Base-by-base conservation (phyloP, 306 rosid genomes). In the Parietaria judaica region DNA sequence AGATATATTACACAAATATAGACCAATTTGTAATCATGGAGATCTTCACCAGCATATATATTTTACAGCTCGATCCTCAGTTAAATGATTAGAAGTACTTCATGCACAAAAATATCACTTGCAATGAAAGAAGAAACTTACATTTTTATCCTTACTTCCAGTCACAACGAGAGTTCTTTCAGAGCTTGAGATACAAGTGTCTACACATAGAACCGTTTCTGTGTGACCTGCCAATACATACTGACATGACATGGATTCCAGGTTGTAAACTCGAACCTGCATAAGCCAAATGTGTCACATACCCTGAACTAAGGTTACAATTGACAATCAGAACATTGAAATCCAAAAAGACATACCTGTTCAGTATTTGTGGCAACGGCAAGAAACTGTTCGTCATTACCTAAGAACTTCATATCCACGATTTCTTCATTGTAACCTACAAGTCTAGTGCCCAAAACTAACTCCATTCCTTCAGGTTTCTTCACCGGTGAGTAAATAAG, bases 281-380 rank as follows among this genome's bases (percentile, higher is more conserved):
- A 84, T 49, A 43, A 64, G 75, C 78, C 84, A 61, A 61, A 72
- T 60, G 63, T n/a, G 51, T 58, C 37, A 52, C 37, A 43, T 37
- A 43, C 58, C 61, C 65, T 61, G 43, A 37, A 66, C 34, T 70
- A 68, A 64, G 9, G 7, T 41, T 5, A 51, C 23, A n/a, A 54
- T 9, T 45, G 60, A 47, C 14, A 59, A 66, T 11, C 61, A 76
- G 64, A 35, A 66, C 11, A 1, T 47, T 60, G 63, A 41, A 57
- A 60, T 39, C 14, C 54, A 53, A 12, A 61, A 31, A 47, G 39
- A 53, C 31, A 41, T 78, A 88, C 99, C 86, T 88, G 99, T 76
- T 92, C 99, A 68, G 85, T 84, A 78, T 92, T 92, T 66, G 99
- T 88, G 46, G 99, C 99, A 63, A 92, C 86, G 16, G 96, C 96